phyloP scores from a whole-genome alignment of 495 filamentous ascomycete genomes.

The Neurospora pannonica region DNA sequence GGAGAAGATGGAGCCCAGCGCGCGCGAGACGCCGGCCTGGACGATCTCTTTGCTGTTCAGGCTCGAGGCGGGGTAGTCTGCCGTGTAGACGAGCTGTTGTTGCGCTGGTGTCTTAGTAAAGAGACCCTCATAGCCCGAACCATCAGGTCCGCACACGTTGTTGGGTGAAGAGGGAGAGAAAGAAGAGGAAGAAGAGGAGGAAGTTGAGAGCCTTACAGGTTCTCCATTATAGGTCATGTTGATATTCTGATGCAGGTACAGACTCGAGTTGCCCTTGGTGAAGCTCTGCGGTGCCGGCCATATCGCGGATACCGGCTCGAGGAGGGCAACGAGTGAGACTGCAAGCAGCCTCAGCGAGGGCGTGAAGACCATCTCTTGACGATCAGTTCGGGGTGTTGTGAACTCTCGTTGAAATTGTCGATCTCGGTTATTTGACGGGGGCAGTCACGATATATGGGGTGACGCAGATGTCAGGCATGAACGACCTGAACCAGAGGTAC shows the following conservation, averaged over 20 bases:
- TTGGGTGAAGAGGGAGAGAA: constrained; percentile 1
- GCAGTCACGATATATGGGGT: neutral
- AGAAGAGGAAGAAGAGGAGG: constrained; percentile 4
- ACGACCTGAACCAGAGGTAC: neutral
- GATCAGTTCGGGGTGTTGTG: neutral
- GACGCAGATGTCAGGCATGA: neutral
- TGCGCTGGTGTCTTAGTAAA: constrained; percentile 19
- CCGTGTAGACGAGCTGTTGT: constrained; percentile 33
- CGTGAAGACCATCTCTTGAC: neutral
- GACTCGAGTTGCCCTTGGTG: constrained; percentile 39
- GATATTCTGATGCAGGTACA: constrained; percentile 47
- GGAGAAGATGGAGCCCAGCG: constrained; percentile 44
- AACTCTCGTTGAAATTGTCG: neutral
- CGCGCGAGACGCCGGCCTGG: constrained; percentile 36
- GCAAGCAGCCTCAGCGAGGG: constrained; percentile 13
- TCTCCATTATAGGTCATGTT: constrained; percentile 47
- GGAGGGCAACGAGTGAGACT: constrained; percentile 25
- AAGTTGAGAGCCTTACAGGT: constrained; percentile 35
- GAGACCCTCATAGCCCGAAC: constrained; percentile 2
- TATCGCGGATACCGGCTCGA: constrained; percentile 34
- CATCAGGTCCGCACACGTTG: neutral
- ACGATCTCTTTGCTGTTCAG: constrained; percentile 40
- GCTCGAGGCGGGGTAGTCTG: constrained; percentile 27
- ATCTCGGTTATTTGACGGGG: neutral
- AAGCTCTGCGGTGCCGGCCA: constrained; percentile 51